These are phyloP conservation scores for Acanthamoeba polyphaga DNA, from an alignment of 208 protist species.

Conservation along the genomic window DNA sequence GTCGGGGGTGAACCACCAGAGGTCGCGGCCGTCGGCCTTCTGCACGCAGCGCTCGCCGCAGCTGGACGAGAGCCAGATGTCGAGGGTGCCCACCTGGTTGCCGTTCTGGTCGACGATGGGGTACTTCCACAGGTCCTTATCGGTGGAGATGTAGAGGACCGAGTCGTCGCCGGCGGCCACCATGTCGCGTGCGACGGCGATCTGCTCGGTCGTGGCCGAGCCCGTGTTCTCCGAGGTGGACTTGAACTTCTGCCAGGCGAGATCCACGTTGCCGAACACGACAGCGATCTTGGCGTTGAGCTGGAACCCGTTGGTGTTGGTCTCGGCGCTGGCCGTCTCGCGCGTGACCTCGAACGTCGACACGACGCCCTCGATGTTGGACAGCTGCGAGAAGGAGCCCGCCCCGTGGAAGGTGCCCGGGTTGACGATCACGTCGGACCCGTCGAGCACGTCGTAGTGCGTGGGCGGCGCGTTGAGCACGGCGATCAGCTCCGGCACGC, in stretches of 20 bases:
- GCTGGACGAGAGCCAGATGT: background rate
- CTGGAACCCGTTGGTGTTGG: background rate
- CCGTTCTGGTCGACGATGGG: conserved; percentile 9
- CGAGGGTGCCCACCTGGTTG: conserved; percentile 3
- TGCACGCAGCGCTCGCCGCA: background rate
- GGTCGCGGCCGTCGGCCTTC: background rate
- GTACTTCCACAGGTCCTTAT: conserved; percentile 8
- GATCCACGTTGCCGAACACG: background rate
- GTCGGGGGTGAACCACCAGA: background rate
- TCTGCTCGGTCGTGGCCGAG: conserved; percentile 1
- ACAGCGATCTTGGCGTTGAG: conserved; percentile 7
- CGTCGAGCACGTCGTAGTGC: background rate
- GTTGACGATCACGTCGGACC: background rate
- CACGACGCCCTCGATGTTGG: background rate
- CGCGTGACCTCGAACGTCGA: background rate
- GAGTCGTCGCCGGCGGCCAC: background rate
- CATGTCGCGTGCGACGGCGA: background rate
- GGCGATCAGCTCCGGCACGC: background rate
- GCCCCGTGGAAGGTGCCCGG: background rate
- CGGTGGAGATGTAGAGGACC: conserved; percentile 11
- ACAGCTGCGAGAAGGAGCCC: conserved; percentile 6
- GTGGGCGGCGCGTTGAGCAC: conserved; percentile 48
- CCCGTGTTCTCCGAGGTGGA: background rate
- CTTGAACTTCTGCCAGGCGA: conserved; percentile 10
- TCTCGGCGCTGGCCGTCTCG: background rate